A percentile compares a stretch with the other conserved stretches of the same genome.
phyloP scores from a whole-genome alignment of 2,329 filamentous ascomycete species.

The Trichoderma breve region DNA sequence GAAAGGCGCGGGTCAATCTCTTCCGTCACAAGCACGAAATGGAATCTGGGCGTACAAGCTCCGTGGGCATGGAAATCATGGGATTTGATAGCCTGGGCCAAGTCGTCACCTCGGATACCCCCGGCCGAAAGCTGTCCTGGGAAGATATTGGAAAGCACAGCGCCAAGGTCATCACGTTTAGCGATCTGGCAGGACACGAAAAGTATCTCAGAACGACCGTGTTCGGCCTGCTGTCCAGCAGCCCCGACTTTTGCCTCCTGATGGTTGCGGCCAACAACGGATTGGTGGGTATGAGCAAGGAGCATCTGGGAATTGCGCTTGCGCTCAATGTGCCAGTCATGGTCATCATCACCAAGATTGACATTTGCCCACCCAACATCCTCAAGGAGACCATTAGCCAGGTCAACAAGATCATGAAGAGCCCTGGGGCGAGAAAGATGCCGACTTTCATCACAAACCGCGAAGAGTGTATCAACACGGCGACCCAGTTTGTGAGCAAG shows the following conservation, averaged over 20 bases:
- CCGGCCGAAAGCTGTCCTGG: constrained; percentile 85
- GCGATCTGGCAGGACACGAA: constrained; percentile 92
- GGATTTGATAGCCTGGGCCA: constrained; percentile 87
- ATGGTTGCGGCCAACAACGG: constrained; percentile 99
- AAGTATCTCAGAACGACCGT: constrained; percentile 93
- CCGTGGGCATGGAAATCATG: constrained; percentile 98
- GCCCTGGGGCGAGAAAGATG: constrained; percentile 89
- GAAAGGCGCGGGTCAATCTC: constrained; percentile 89
- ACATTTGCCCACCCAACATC: constrained; percentile 95
- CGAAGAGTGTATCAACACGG: constrained; percentile 91
- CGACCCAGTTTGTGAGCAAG: constrained; percentile 91
- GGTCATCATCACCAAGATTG: constrained; percentile 97
- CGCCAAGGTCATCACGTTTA: constrained; percentile 95
- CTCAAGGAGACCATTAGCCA: constrained; percentile 90
- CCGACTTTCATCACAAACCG: constrained; percentile 91
- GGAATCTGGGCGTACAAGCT: constrained; percentile 91
- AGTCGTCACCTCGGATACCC: constrained; percentile 75
- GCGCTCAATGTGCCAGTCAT: constrained; percentile 96
- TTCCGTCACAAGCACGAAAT: constrained; percentile 98
- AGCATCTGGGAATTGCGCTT: constrained; percentile 91
- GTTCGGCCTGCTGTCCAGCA: constrained; percentile 89
- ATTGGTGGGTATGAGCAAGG: constrained; percentile 95
- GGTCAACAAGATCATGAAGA: constrained; percentile 89
- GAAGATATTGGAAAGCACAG: constrained; percentile 95
- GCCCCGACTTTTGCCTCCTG: constrained; percentile 93